A percentile compares a stretch with the other conserved stretches of the same genome.
These are phyloP conservation scores for Alternaria brassicae DNA, from an alignment of 2,329 filamentous ascomycete genomes.

Conservation along the genomic window DNA sequence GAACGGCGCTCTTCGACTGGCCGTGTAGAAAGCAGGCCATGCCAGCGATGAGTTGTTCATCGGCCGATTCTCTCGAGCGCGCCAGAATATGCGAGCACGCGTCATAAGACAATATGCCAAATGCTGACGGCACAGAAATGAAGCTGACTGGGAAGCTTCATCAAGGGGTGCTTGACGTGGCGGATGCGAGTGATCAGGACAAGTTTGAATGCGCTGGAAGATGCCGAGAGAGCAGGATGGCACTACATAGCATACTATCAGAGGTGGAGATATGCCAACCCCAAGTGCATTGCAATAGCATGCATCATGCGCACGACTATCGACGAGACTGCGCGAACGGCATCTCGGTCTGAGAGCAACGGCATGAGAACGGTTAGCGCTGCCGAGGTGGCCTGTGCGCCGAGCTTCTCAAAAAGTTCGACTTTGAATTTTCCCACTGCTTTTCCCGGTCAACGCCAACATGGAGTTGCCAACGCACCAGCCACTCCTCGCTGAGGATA, in stretches of 20 bases:
- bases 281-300: not conserved
- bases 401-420: constrained; percentile 33
- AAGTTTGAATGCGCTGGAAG: not conserved
- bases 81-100: constrained; percentile 30
- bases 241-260: not conserved
- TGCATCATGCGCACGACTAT: not conserved
- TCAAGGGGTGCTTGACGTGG: constrained; percentile 20
- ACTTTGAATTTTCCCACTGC: constrained; percentile 30
- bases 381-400: constrained; percentile 34
- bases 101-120: constrained; percentile 28
- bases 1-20: constrained; percentile 28
- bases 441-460: constrained; percentile 35
- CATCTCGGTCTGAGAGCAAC: not conserved
- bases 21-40: constrained; percentile 20
- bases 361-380: constrained; percentile 10
- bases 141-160: constrained; percentile 25
- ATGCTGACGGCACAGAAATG: constrained; percentile 23
- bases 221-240: not conserved
- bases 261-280: not conserved
- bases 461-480: constrained; percentile 50
- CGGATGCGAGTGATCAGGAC: constrained; percentile 7
- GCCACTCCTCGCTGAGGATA: constrained; percentile 40
- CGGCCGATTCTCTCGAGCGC: constrained; percentile 19
- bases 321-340: not conserved
- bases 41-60: constrained; percentile 46